Conservation (phyloP, 805 yeast genomes). For the Myxozyma neotropica region DNA sequence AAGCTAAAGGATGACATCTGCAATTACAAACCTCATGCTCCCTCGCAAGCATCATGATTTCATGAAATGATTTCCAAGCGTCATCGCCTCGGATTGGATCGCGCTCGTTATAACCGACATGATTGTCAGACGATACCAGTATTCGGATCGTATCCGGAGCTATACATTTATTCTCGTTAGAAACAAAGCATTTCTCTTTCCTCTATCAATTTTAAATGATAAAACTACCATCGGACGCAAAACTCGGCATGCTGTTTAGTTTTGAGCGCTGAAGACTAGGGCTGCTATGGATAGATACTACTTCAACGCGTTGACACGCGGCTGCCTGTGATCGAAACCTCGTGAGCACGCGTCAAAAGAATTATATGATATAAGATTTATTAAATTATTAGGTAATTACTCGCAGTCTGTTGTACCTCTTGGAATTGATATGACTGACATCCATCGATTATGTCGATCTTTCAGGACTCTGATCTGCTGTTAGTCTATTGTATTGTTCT, state of each 20-base stretch:
- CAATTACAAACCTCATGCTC: slow-evolving; percentile 54
- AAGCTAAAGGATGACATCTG: neutral
- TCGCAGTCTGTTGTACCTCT: neutral
- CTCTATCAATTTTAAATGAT: neutral
- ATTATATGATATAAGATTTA: too few relatives aligned
- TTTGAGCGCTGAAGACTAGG: neutral
- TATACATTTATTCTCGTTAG: too few relatives aligned
- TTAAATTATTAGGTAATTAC: too few relatives aligned
- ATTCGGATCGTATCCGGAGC: slow-evolving; percentile 69
- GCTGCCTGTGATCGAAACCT: neutral
- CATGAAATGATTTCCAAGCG: slow-evolving; percentile 84
- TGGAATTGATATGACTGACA: neutral
- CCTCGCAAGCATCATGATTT: slow-evolving; percentile 71
- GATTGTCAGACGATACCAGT: slow-evolving; percentile 90
- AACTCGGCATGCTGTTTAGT: neutral
- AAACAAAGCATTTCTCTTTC: neutral
- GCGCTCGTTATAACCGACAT: slow-evolving; percentile 87
- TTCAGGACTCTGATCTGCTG: too few relatives aligned
- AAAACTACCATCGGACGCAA: neutral
- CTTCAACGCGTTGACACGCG: neutral
- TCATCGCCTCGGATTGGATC: slow-evolving; percentile 92
- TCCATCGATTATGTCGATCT: too few relatives aligned
- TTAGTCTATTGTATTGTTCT: too few relatives aligned
- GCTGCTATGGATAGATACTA: neutral
- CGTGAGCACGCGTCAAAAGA: slow-evolving; percentile 10